A percentile compares a stretch with the other conserved stretches of the same genome.
Evolutionary conservation across 805 yeast species (phyloP).

Genomic region (Ascoidea tarda): DNA sequence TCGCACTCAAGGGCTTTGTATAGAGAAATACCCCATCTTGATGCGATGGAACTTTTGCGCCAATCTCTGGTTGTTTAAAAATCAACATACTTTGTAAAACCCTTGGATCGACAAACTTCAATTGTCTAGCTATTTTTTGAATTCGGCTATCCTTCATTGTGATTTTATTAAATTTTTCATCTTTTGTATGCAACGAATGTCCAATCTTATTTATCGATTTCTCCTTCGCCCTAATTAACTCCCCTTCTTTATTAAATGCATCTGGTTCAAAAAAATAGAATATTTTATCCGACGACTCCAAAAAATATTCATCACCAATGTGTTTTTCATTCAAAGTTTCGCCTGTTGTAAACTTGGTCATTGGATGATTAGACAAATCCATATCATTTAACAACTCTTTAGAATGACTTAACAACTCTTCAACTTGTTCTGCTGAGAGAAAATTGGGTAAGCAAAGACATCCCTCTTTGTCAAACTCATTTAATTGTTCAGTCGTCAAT

Average conservation of each 20-base stretch:
- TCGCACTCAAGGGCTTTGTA: constrained; percentile 56
- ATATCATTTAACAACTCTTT: constrained; percentile 30
- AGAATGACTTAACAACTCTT: constrained; percentile 27
- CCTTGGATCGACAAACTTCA: constrained; percentile 48
- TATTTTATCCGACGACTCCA: constrained; percentile 55
- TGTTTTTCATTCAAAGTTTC: constrained; percentile 28
- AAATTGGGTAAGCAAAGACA: constrained; percentile 46
- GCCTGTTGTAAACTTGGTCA: constrained; percentile 55
- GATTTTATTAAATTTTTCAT: constrained; percentile 30
- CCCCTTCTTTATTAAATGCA: constrained; percentile 43
- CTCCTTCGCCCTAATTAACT: constrained; percentile 35
- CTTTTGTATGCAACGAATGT: constrained; percentile 55
- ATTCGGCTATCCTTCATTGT: constrained; percentile 36
- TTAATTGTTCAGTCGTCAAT: constrained; percentile 34
- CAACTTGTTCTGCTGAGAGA: constrained; percentile 27
- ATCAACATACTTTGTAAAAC: constrained; percentile 71
- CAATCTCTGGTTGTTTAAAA: constrained; percentile 63
- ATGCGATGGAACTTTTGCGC: constrained; percentile 65
- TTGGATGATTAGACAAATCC: constrained; percentile 45
- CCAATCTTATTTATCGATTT: constrained; percentile 65
- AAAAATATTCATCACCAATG: constrained; percentile 61
- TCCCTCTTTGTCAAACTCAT: constrained; percentile 38
- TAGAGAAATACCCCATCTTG: constrained; percentile 63
- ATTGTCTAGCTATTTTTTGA: constrained; percentile 32
- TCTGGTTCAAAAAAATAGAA: constrained; percentile 59